phyloP scores from a whole-genome alignment of 2,329 filamentous ascomycete genomes.

The Myriosclerotinia curreyana region DNA sequence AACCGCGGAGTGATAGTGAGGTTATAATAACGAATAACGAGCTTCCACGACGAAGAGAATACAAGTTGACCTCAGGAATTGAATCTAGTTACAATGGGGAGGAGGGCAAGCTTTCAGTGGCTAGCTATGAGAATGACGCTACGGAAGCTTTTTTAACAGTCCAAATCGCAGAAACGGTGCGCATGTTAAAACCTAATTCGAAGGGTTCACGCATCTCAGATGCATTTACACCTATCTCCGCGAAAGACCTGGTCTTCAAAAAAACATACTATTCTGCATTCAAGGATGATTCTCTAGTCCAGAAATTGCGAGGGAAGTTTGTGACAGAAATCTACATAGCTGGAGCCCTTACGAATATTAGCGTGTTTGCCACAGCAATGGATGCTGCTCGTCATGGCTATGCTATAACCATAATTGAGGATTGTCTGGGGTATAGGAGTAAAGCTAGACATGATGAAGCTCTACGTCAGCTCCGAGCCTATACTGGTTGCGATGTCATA shows the following conservation, averaged over 20 bases:
- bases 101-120: slow-evolving; percentile 21
- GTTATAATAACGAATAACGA: slow-evolving; percentile 38
- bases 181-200: slow-evolving; percentile 43
- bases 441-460: slow-evolving; percentile 58
- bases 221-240: slow-evolving; percentile 13
- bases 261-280: slow-evolving; percentile 92
- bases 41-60: slow-evolving; percentile 19
- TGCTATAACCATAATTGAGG: slow-evolving; percentile 79
- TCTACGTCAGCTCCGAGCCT: slow-evolving; percentile 33
- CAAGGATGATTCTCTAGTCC: slow-evolving; percentile 67
- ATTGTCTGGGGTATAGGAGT: slow-evolving; percentile 80
- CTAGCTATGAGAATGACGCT: slow-evolving; percentile 16
- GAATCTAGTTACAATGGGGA: slow-evolving; percentile 23
- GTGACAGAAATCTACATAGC: slow-evolving; percentile 88
- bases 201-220: slow-evolving; percentile 16
- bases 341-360: slow-evolving; percentile 81
- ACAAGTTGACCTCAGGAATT: slow-evolving; percentile 15
- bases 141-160: slow-evolving; percentile 37
- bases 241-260: slow-evolving; percentile 48
- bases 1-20: slow-evolving; percentile 40
- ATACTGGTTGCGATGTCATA: slow-evolving; percentile 39
- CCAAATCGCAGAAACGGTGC: slow-evolving; percentile 32
- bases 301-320: slow-evolving; percentile 77
- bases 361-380: slow-evolving; percentile 85
- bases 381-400: slow-evolving; percentile 88